These are phyloP conservation scores for Xylaria sp. DNA, from an alignment of 2,329 filamentous ascomycete genomes.

Conservation along the genomic window DNA sequence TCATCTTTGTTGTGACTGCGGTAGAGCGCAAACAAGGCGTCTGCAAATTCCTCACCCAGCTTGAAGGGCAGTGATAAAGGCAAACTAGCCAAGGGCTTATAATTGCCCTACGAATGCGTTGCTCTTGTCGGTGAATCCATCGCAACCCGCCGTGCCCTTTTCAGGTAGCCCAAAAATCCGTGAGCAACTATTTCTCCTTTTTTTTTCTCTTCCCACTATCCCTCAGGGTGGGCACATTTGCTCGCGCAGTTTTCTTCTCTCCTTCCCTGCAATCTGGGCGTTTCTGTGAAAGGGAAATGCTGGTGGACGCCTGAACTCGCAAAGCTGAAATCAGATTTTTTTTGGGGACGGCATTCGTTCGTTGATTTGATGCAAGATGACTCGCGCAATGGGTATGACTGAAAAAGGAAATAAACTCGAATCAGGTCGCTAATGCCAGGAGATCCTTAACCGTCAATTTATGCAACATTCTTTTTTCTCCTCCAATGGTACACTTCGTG, in stretches of 20 bases:
- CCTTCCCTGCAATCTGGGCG: slow-evolving; percentile 46
- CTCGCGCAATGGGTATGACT: slow-evolving; percentile 52
- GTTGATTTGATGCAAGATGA: slow-evolving; percentile 45
- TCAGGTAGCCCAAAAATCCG: slow-evolving; percentile 27
- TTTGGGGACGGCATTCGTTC: slow-evolving; percentile 47
- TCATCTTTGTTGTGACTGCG: slow-evolving; percentile 26
- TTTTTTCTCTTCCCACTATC: slow-evolving; percentile 40
- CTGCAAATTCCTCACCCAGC: slow-evolving; percentile 24
- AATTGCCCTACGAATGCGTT: slow-evolving; percentile 23
- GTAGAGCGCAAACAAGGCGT: slow-evolving; percentile 23
- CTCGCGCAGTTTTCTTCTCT: slow-evolving; percentile 42
- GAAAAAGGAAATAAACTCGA: slow-evolving; percentile 50
- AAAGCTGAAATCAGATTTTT: slow-evolving; percentile 49
- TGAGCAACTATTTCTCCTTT: slow-evolving; percentile 43
- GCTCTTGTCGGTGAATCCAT: slow-evolving; percentile 32
- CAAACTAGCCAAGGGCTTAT: slow-evolving; percentile 23
- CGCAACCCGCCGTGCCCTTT: slow-evolving; percentile 29
- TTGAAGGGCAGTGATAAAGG: slow-evolving; percentile 15
- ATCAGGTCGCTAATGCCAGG: slow-evolving; percentile 61
- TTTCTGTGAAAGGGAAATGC: slow-evolving; percentile 41
- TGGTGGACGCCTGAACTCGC: slow-evolving; percentile 46
- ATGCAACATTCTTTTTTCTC: slow-evolving; percentile 59
- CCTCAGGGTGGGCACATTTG: slow-evolving; percentile 36
- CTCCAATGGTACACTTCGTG: slow-evolving; percentile 53
- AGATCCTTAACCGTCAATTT: slow-evolving; percentile 58